A percentile compares a stretch with the other conserved stretches of the same genome.
phyloP scores from a whole-genome alignment of 2,329 filamentous ascomycete genomes.

The Daldinia eschscholtzii region DNA sequence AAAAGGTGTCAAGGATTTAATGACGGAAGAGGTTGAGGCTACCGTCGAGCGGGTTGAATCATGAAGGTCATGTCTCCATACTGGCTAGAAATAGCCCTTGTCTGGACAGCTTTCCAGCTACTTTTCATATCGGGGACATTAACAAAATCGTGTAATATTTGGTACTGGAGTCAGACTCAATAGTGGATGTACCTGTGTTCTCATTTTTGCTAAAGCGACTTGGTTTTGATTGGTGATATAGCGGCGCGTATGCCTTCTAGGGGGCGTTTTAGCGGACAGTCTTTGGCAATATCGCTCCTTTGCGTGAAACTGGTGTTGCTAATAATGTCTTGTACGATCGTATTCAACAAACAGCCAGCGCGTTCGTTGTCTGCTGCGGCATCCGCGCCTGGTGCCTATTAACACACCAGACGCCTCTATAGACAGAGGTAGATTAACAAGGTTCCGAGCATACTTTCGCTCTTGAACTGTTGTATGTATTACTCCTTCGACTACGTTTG shows the following conservation, averaged over 20 bases:
- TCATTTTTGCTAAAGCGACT: too few species aligned
- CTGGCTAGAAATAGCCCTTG: too few species aligned
- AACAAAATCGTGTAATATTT: too few species aligned
- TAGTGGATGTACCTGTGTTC: too few species aligned
- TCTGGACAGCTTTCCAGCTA: too few species aligned
- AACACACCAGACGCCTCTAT: too few species aligned
- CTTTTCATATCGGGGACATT: too few species aligned
- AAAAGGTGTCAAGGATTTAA: slow-evolving; percentile 63
- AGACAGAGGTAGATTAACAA: background rate
- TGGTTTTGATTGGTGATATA: too few species aligned
- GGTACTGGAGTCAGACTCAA: too few species aligned
- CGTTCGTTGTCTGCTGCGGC: background rate
- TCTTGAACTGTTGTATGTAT: background rate
- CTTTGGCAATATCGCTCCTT: background rate
- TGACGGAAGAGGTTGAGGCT: slow-evolving; percentile 67
- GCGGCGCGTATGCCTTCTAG: background rate
- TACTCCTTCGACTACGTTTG: background rate
- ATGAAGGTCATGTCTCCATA: background rate
- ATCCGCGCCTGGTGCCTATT: background rate
- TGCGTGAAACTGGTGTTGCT: background rate
- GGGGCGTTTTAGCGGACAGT: background rate
- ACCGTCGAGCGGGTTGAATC: slow-evolving; percentile 58
- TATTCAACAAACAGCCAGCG: background rate
- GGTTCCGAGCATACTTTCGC: background rate
- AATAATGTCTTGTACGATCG: background rate